phyloP scores from a whole-genome alignment of 2,329 filamentous ascomycete species.

The Arthrobotrys sinensis region DNA sequence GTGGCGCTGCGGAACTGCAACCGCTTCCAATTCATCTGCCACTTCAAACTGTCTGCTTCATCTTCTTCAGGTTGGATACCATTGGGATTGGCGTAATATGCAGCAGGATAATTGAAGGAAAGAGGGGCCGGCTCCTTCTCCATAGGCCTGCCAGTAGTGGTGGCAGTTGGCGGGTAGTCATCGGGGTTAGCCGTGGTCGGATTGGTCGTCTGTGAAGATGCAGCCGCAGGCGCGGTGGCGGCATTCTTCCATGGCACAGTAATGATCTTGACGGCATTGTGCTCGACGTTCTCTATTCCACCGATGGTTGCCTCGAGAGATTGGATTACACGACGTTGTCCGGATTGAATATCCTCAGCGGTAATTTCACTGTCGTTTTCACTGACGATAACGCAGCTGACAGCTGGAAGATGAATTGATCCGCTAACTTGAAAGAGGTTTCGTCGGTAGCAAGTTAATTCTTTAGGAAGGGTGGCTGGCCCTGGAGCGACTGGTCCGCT shows the following conservation, averaged over 20 bases:
- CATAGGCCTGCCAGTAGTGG: slow-evolving; percentile 42
- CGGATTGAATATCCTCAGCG: slow-evolving; percentile 75
- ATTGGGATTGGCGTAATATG: slow-evolving; percentile 71
- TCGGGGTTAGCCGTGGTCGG: slow-evolving; percentile 20
- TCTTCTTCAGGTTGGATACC: slow-evolving; percentile 72
- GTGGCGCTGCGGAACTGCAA: slow-evolving; percentile 95
- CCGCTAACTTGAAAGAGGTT: slow-evolving; percentile 98
- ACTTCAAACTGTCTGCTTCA: slow-evolving; percentile 88
- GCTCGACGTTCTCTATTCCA: slow-evolving; percentile 94
- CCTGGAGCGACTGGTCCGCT: slow-evolving; percentile 72
- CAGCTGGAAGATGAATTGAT: slow-evolving; percentile 83
- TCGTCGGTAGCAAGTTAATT: slow-evolving; percentile 94
- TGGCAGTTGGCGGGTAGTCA: slow-evolving; percentile 51
- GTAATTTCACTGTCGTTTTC: slow-evolving; percentile 88
- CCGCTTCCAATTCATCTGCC: slow-evolving; percentile 93
- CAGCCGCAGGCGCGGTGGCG: slow-evolving; percentile 78
- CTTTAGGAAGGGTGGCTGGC: slow-evolving; percentile 74
- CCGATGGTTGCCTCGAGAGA: slow-evolving; percentile 85
- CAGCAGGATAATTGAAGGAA: slow-evolving; percentile 74
- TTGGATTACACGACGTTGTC: slow-evolving; percentile 48
- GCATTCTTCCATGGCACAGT: slow-evolving; percentile 98
- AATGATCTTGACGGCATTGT: slow-evolving; percentile 91
- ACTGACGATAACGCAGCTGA: slow-evolving; percentile 83
- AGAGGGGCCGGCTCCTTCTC: slow-evolving; percentile 87
- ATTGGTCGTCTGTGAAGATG: slow-evolving; percentile 70